Evolutionary conservation across 768 basidiomycete species (phyloP), one percentile per base, ranked within the genome.

Genomic region (Pleurotus platypus): DNA sequence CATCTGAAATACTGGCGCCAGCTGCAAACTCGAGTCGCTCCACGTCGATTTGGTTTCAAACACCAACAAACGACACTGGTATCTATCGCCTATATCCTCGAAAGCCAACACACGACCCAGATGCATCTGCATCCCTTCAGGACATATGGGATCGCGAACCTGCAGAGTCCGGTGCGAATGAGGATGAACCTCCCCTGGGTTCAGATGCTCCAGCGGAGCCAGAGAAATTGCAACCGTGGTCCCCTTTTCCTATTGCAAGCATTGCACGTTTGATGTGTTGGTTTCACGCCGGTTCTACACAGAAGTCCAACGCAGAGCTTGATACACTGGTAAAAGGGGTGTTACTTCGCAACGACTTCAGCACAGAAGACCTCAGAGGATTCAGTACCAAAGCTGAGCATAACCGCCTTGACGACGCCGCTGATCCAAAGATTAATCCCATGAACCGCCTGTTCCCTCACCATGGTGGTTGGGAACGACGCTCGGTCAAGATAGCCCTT

Each of bases 261-360:
- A 46, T 49, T 2, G 48, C 49, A 20, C 55, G 58, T 12, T 42
- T 70, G 1, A 67, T 71, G 60, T 37, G 50, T 8, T 70, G 65
- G 69, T 63, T 62, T n/a, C 63, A 66, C 42, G 26, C 20, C 4
- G 58, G 57, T 3, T 27, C 47, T 0, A 56, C 56, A 9, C 46
- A 55, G 1, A 69, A 69, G 42, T 69, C 69, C 13, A 30, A 59
- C 6, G 46, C 47, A 0, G 63, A 70, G 3, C 42, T 72, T 0
- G 42, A 67, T 18, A 5, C 35, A 0, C 61, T 73, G 2, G 62
- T 72, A 2, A 30, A 67, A 8, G 62, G 65, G 20, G 66, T 70
- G 2, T 22, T 74, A 2, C 56, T 66, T 2, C 51, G 47, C 0
- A 37, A 60, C 2, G 69, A 71, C 42, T 72, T 67, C 55, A 27